phyloP scores from a whole-genome alignment of 2,329 filamentous ascomycete species.

The Aspergillus glaucus region DNA sequence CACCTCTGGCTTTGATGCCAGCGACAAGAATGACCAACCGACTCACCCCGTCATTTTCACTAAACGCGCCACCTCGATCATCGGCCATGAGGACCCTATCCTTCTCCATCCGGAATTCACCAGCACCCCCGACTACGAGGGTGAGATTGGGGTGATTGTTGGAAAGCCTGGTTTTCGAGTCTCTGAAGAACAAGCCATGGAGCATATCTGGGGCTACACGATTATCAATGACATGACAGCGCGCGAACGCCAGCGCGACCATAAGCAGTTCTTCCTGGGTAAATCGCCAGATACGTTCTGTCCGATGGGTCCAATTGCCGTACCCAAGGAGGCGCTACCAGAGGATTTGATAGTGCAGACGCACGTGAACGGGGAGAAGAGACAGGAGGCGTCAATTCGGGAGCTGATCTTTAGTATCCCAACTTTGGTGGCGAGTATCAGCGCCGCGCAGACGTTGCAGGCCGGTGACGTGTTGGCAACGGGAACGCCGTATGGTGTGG shows the following conservation, averaged over 20 bases:
- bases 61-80: not conserved
- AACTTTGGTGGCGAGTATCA: not conserved
- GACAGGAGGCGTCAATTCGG: not conserved
- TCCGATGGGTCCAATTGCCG: not conserved
- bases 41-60: not conserved
- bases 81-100: not conserved
- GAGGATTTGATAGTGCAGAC: not conserved
- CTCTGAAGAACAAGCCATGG: not conserved
- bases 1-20: slow-evolving; percentile 49
- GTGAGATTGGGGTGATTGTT: not conserved
- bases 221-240: not conserved
- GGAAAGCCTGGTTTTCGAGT: not conserved
- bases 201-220: not conserved
- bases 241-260: not conserved
- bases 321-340: not conserved
- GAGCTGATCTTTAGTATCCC: not conserved
- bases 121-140: not conserved
- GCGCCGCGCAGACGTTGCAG: not conserved
- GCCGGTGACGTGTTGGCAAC: not conserved
- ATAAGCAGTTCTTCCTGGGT: not conserved
- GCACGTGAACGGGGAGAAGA: not conserved
- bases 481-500: not conserved
- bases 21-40: slow-evolving; percentile 48
- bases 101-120: not conserved
- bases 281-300: not conserved